Base-by-base conservation (phyloP, 2,329 filamentous ascomycete species). In the Penicillium sp. region DNA sequence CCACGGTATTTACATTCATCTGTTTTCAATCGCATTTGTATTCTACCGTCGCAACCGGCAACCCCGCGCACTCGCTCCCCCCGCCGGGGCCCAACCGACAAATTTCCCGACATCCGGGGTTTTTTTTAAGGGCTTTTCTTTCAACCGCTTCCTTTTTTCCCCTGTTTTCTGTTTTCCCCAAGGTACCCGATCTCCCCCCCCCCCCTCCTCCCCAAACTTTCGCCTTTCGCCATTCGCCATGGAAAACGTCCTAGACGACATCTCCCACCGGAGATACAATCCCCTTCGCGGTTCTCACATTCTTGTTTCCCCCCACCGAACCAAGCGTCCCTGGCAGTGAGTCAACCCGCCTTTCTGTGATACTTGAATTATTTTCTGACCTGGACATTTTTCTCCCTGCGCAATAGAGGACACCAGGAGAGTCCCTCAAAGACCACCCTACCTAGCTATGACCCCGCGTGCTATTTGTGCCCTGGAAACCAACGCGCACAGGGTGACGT, bases 321-420 rank as follows among this genome's bases (percentile, higher is more conserved):
- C 92, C 46, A 97, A 97, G 83, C 84, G 94, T 59, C 94, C 94
- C 67, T 99, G 94, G 94, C 94, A 97, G 90, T 96, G 79, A 83
- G 89, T 79, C 29, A 15, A 7, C 12, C 15, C 20, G 9, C 21
- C 18, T n/a, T 21, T 9, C 17, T 10, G 15, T 18, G 2, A 6
- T 29, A 15, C 13, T 15, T 29, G 9, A 29, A 7, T 20, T 7
- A 37, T 15, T 49, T 17, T n/a, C 39, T 42, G 13, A 50, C 9
- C 36, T 23, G 17, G 34, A 30, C 23, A 26, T 26, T 33, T 26
- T 46, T 10, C 10, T 40, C 41, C 12, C 29, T 33, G 34, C 48
- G 13, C 37, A 21, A 6, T 52, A 92, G 89, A 79, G 90, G 90
- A 54, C 86, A 89, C 60, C 86, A 94, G 71, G 90, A 94, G 72